A percentile compares a stretch with the other conserved stretches of the same genome.
phyloP scores from a whole-genome alignment of 768 basidiomycete species.

The Leccinum disarticulatum region DNA sequence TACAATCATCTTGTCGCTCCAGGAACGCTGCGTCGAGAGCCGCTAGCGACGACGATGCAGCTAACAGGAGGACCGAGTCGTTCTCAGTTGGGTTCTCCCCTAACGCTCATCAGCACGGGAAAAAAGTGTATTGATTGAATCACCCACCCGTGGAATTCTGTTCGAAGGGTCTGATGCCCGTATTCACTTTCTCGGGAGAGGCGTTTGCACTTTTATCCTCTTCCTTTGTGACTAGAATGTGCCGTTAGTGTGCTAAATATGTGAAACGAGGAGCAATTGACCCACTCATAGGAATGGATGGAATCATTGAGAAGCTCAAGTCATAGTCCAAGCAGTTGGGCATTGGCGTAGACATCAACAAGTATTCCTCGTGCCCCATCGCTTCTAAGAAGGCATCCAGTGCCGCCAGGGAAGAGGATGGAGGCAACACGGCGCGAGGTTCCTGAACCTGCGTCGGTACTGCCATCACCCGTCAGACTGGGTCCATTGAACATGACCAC shows the following conservation, averaged over 20 bases:
- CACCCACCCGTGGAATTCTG: constrained; percentile 11
- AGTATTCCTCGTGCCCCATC: constrained; percentile 2
- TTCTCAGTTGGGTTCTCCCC: not conserved
- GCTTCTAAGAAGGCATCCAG: constrained; percentile 2
- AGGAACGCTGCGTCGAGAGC: constrained; percentile 4
- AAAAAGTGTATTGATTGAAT: not conserved
- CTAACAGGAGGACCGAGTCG: not conserved
- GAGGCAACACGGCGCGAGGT: not conserved
- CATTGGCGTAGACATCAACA: constrained; percentile 3
- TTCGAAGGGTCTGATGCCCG: not conserved
- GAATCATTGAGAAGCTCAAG: constrained; percentile 2
- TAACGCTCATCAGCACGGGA: constrained; percentile 1
- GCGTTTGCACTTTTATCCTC: not conserved
- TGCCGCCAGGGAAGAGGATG: constrained; percentile 7
- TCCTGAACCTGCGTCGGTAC: not conserved
- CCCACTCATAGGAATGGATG: not conserved
- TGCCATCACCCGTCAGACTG: constrained; percentile 6
- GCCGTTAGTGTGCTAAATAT: not conserved
- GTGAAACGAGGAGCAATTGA: not conserved
- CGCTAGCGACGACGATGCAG: constrained; percentile 7
- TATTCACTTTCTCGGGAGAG: not conserved
- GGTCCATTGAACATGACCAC: too few species aligned
- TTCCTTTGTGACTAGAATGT: not conserved
- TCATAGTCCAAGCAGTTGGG: not conserved
- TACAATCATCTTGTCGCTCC: not conserved